Percentiles rank a stretch among this genome's conserved stretches.
phyloP scores from a whole-genome alignment of 192 early-diverging fungal species.

The Funneliformis mosseae region DNA sequence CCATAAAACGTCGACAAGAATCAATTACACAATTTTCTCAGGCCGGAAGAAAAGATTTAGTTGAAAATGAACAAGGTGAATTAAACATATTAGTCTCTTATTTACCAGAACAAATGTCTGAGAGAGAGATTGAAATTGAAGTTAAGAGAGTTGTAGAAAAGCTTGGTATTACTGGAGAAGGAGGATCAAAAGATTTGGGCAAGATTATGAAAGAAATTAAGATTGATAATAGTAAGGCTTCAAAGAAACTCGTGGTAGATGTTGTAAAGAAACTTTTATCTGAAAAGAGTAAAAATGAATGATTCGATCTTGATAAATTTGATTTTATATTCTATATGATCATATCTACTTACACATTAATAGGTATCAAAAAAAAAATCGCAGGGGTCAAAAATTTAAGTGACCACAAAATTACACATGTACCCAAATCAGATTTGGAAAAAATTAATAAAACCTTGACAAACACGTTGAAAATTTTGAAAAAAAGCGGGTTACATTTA shows the following conservation, averaged over 20 bases:
- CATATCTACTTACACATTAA: too few species aligned
- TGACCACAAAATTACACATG: too few species aligned
- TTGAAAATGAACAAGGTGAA: constrained; percentile 69
- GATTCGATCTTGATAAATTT: not conserved
- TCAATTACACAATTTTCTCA: constrained; percentile 66
- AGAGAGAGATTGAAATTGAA: constrained; percentile 68
- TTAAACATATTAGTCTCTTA: constrained; percentile 68
- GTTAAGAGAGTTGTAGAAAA: constrained; percentile 56
- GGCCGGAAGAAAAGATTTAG: constrained; percentile 75
- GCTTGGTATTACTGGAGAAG: constrained; percentile 48
- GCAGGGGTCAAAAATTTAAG: too few species aligned
- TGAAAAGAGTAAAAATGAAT: not conserved
- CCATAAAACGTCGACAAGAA: constrained; percentile 82
- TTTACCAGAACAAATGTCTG: constrained; percentile 77
- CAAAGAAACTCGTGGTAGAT: constrained; percentile 76
- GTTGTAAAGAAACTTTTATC: constrained; percentile 71
- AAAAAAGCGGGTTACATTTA: too few species aligned
- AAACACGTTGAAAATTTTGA: too few species aligned
- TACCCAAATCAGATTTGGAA: too few species aligned
- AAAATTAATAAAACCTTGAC: too few species aligned
- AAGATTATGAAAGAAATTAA: constrained; percentile 81
- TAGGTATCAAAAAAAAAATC: too few species aligned
- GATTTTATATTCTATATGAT: too few species aligned
- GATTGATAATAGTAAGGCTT: constrained; percentile 69
- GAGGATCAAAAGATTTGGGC: constrained; percentile 75